Evolutionary conservation across 441 rosid genomes (phyloP).

Genomic region (Arabidopsis hybrid): DNA sequence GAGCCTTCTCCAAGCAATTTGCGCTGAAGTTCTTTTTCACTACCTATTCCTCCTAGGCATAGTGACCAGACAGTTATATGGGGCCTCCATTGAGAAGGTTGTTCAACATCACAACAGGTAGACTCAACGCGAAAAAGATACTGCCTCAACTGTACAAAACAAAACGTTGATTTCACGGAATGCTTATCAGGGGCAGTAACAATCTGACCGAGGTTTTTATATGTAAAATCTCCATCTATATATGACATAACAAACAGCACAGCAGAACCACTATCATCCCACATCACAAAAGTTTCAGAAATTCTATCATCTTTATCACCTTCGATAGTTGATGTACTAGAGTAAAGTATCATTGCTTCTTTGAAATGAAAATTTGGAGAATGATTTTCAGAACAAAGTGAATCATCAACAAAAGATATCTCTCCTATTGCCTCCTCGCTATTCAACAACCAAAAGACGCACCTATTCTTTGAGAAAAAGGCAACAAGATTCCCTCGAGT

Average conservation of each 20-base stretch:
- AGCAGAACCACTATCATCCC: slow-evolving; percentile 71
- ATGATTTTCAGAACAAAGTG: too few relatives aligned
- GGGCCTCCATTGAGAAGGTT: slow-evolving; percentile 72
- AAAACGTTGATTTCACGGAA: slow-evolving; percentile 50
- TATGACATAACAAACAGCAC: slow-evolving; percentile 66
- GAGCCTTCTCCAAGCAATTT: slow-evolving; percentile 62
- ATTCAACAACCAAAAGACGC: slow-evolving; percentile 73
- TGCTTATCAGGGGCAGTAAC: slow-evolving; percentile 55
- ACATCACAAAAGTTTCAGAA: slow-evolving; percentile 57
- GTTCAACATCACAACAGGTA: slow-evolving; percentile 62
- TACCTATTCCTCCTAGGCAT: slow-evolving; percentile 42
- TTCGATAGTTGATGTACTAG: slow-evolving; percentile 40
- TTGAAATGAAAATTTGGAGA: slow-evolving; percentile 44
- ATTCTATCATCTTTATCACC: slow-evolving; percentile 46
- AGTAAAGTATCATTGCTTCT: slow-evolving; percentile 67
- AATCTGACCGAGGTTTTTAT: slow-evolving; percentile 56
- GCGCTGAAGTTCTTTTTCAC: slow-evolving; percentile 46
- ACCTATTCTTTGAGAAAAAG: slow-evolving; percentile 54
- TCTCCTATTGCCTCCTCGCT: slow-evolving; percentile 60
- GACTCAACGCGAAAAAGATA: slow-evolving; percentile 73
- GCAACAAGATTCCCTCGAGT: slow-evolving; percentile 62
- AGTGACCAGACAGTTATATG: slow-evolving; percentile 74
- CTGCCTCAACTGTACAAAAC: slow-evolving; percentile 62
- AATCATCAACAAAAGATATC: slow-evolving; percentile 54
- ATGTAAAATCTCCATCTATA: too few relatives aligned